Evolutionary conservation across 2,329 filamentous ascomycete species (phyloP).

Genomic region (Hypoxylon sp.): DNA sequence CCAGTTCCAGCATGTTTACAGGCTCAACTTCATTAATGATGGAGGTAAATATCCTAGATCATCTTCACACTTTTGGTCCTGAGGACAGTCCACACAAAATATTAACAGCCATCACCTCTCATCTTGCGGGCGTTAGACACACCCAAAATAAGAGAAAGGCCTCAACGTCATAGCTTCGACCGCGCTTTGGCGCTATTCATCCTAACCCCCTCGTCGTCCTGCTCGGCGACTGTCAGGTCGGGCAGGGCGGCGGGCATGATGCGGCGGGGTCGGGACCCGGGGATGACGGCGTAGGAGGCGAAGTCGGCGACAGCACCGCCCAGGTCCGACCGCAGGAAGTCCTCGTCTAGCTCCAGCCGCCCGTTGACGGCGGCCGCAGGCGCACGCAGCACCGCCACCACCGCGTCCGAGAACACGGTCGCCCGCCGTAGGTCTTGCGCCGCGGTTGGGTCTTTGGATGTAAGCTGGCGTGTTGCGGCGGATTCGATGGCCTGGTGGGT

Average conservation of each 20-base stretch:
- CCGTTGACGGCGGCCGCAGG: constrained; percentile 72
- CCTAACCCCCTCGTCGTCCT: constrained; percentile 78
- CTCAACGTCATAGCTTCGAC: constrained; percentile 54
- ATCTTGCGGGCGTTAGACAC: background rate
- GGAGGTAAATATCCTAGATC: no score
- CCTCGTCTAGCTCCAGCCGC: constrained; percentile 77
- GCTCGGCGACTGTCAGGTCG: constrained; percentile 75
- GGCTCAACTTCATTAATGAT: no score
- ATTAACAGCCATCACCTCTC: background rate
- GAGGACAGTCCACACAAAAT: no score
- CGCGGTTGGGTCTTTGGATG: constrained; percentile 53
- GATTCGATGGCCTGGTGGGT: constrained; percentile 69
- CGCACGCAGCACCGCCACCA: constrained; percentile 73
- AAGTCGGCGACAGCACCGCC: constrained; percentile 74
- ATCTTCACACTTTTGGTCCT: no score
- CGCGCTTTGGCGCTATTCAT: constrained; percentile 65
- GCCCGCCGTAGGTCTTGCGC: constrained; percentile 70
- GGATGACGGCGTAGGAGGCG: constrained; percentile 70
- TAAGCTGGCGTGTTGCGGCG: constrained; percentile 70
- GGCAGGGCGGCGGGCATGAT: constrained; percentile 81
- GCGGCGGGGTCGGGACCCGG: constrained; percentile 61
- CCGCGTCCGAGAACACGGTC: constrained; percentile 80
- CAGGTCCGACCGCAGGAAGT: constrained; percentile 68
- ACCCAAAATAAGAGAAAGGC: no score
- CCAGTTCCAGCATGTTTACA: no score